Base-by-base conservation (phyloP, 495 filamentous ascomycete species). In the Hypoxylon rickii region DNA sequence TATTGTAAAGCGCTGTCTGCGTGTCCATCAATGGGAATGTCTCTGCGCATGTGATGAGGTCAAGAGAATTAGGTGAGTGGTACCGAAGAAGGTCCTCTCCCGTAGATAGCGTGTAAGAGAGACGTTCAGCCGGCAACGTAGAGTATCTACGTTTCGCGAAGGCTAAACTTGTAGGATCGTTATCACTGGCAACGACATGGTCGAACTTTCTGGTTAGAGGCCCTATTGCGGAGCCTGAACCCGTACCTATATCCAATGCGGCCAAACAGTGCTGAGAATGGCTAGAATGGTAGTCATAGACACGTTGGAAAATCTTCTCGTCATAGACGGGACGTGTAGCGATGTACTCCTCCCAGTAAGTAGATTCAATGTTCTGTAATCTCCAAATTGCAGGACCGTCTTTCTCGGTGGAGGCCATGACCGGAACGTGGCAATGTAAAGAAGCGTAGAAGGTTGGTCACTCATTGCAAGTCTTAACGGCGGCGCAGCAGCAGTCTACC, bases 231-330 rank as follows among this genome's bases (percentile, higher is more conserved):
- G 63, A 43, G 13, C 67, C 68, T 1, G 69, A 57, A 16, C 69
- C 67, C 17, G 52, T 55, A 29, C 65, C 69, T 8, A 72, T 52
- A 37, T 72, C 68, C 32, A 67, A 60, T n/a, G 66, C 68, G 13
- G 62, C 36, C 18, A 15, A 15, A 33, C 44, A 55, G 22, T 10
- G 22, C 17, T 22, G 29, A n/a, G 55, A 55, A 17, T 68, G 62
- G 7, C 24, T 43, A 8, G 51, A 22, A 15, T 70, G 67, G 34
- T 70, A 66, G 46, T 44, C 26, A 38, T 61, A 69, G 47, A 70
- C 52, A 7, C 51, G 44, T 3, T 67, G 34, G 48, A 66, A 70
- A 18, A 70, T 64, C 1, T 34, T 19, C 2, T 20, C 42, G 15
- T 18, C 38, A 42, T 54, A 54, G 15, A 13, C 29, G 6, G 51